Base-by-base conservation (phyloP, 352 stramenopile species). In the Phytophthora constricta region DNA sequence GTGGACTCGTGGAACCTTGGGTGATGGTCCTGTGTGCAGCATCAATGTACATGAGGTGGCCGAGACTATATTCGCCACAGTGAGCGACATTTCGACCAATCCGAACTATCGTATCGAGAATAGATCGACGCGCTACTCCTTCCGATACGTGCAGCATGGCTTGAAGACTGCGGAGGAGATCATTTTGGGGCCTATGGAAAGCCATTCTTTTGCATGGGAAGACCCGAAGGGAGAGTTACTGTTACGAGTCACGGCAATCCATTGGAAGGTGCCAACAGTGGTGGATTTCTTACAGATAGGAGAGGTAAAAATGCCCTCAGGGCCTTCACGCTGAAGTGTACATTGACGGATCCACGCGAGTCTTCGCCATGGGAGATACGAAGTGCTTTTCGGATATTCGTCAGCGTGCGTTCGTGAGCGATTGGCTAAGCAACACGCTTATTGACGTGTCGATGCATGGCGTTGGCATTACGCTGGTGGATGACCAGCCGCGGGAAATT, bases 101-200 rank as follows among this genome's bases (percentile, higher is more conserved):
- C 87, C 89, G 14, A 82, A 76, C 17, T 93, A 95, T 51, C 89
- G 89, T 14, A 94, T 96, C 48, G 89, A 96, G 56, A 96, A 96
- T 61, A 86, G 89, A 2, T 96, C 86, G 34, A 91, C 80, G 11
- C 77, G 72, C 10, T 67, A 86, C 58, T 71, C 84, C 16, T 90
- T 96, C 61, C 72, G 82, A n/a, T 96, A 96, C 45, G 63, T 87
- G 3, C 89, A 96, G 39, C 68, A 83, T 28, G 75, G 70, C 26
- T 64, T 82, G 8, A 87, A 88, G 43, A 72, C 70, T 1, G 71
- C 82, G 0, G 85, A 96, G 34, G 84, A 94, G 23, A 68, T 94
- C 28, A 60, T 90, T 33, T 59, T 96, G 16, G 74, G 80, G 3
- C 89, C 89, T 10, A 65, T 92, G 22, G 74, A 90, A 58, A 87